Base-by-base conservation (phyloP, 2,329 filamentous ascomycete species). In the Fusarium sp. region DNA sequence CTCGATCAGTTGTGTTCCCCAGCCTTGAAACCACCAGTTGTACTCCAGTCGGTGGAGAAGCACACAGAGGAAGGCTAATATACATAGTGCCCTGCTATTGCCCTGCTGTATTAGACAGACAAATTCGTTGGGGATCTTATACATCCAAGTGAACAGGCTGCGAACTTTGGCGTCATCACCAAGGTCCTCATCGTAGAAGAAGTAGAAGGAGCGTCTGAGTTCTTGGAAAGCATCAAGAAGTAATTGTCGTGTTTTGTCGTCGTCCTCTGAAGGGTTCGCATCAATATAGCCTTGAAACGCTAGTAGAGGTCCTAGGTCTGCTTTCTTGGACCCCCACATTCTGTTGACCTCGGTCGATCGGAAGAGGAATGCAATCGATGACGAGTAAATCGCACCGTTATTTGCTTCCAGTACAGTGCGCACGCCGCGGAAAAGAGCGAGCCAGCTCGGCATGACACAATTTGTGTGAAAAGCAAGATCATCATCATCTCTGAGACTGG, bases 11-110 rank as follows among this genome's bases (percentile, higher is more conserved):
- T 38, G 17, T 14, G 30, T 48, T 3, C 46, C 32, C 46, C 46
- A 48, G 11, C 46, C 46, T 11, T 48, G 46, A 9, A 24, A 48
- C 46, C 46, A 48, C 46, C 46, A 48, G n/a, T 48, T 48, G 21
- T 39, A 48, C 32, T 48, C 46, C 6, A 48, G 30, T 38, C 30
- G 32, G n/a, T 48, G 46, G 19, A 48, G 21, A 24, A 48, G 46
- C 32, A 48, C 46, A 38, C 32, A 48, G 26, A 38, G n/a, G 21
- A 48, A 48, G 32, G 21, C 46, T 9, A 48, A 26, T 38, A 48
- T 38, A 24, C 46, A 48, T 15, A 38, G 21, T 26, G 46, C 46
- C 14, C 20, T 38, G 20, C 8, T 48, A n/a, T 48, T 28, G 5
- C 20, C 26, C 7, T 38, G 30, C 19, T 23, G 32, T 6, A 48